A percentile compares a stretch with the other conserved stretches of the same genome.
These are phyloP conservation scores for Exserohilum rostratum DNA, from an alignment of 2,329 filamentous ascomycete genomes.

Conservation along the genomic window DNA sequence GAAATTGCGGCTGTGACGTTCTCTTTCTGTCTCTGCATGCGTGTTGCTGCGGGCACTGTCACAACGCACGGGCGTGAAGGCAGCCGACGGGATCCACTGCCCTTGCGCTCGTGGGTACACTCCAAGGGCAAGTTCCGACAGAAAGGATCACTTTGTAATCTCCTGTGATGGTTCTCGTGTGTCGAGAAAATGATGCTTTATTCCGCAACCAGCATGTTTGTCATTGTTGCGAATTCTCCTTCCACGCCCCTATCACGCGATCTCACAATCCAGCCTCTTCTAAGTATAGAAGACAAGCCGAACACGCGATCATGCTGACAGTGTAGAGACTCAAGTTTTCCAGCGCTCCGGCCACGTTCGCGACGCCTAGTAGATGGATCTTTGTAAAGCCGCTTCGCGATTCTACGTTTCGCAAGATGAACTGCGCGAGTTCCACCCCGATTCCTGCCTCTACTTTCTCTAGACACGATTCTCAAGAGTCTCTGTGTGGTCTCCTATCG, in stretches of 20 bases:
- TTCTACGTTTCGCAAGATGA: too few relatives aligned
- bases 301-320: not conserved
- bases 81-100: not conserved
- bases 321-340: not conserved
- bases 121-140: not conserved
- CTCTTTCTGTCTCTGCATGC: not conserved
- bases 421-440: not conserved
- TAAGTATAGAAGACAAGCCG: not conserved
- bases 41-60: constrained; percentile 1
- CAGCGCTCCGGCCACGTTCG: not conserved
- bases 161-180: not conserved
- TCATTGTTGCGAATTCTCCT: too few relatives aligned
- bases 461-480: too few relatives aligned
- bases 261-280: not conserved
- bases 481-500: too few relatives aligned
- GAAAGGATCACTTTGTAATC: not conserved
- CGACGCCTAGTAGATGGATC: not conserved
- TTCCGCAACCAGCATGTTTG: too few relatives aligned
- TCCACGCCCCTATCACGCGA: too few relatives aligned
- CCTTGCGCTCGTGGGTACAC: not conserved
- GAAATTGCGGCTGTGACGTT: constrained; percentile 1
- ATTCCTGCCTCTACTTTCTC: not conserved
- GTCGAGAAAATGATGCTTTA: not conserved
- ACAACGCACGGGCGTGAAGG: constrained; percentile 1
- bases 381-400: not conserved